phyloP scores from a whole-genome alignment of 2,329 filamentous ascomycete genomes.

The Sporothrix mexicana region DNA sequence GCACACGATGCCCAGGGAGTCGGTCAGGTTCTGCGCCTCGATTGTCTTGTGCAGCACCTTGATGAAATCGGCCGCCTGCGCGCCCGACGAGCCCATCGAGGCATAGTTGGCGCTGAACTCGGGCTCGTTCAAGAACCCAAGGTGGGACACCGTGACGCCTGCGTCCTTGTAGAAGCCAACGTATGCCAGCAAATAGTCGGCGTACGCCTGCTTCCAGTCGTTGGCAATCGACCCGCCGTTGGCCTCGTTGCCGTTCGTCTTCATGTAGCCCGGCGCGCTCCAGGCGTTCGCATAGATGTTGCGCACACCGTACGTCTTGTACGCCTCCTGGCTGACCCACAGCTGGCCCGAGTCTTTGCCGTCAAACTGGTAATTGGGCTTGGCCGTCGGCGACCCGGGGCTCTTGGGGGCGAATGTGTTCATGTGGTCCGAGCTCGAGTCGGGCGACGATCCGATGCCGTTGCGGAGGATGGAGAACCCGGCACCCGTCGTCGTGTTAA shows the following conservation, averaged over 20 bases:
- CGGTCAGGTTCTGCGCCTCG: constrained; percentile 38
- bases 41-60: constrained; percentile 53
- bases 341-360: constrained; percentile 57
- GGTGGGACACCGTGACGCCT: constrained; percentile 52
- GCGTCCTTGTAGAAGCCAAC: constrained; percentile 53
- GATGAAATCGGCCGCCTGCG: constrained; percentile 63
- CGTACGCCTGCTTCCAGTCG: constrained; percentile 57
- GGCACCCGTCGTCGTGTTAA: constrained; percentile 52
- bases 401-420: constrained; percentile 51
- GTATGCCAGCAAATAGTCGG: constrained; percentile 56
- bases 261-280: constrained; percentile 56
- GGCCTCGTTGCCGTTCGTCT: constrained; percentile 50
- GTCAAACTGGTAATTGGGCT: constrained; percentile 54
- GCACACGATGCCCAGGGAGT: constrained; percentile 47
- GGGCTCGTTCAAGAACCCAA: constrained; percentile 57
- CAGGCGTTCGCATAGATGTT: constrained; percentile 53
- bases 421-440: constrained; percentile 48
- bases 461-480: constrained; percentile 54
- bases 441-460: constrained; percentile 52
- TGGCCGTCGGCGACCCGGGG: constrained; percentile 50
- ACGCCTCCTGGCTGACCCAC: constrained; percentile 57
- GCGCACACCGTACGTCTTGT: constrained; percentile 42
- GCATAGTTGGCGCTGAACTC: constrained; percentile 51
- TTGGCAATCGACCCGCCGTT: constrained; percentile 42
- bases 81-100: constrained; percentile 74